These are phyloP conservation scores for Magnolia kwangsiensis DNA, from an alignment of 164 flowering plant genomes.

Conservation along the genomic window DNA sequence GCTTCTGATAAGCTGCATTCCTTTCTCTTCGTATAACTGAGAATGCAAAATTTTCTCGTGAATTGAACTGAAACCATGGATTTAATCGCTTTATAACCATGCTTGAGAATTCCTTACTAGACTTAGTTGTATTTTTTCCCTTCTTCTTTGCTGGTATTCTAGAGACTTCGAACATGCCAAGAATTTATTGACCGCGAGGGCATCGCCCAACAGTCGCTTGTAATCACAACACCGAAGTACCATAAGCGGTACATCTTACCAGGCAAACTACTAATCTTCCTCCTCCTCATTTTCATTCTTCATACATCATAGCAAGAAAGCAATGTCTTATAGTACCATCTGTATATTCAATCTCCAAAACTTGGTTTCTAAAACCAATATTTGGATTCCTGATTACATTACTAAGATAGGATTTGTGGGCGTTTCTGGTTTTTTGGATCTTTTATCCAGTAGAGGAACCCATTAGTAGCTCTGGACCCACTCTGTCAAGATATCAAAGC, in stretches of 20 bases:
- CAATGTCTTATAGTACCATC: neutral
- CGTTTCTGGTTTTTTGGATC: neutral
- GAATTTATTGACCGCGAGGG: slow-evolving; percentile 74
- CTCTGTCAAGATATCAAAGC: slow-evolving; percentile 38
- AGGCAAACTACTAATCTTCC: slow-evolving; percentile 35
- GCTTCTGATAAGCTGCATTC: neutral
- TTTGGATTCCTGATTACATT: neutral
- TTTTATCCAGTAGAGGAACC: slow-evolving; percentile 57
- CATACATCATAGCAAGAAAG: too few species aligned
- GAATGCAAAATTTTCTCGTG: neutral
- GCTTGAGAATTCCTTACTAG: neutral
- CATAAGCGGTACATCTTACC: slow-evolving; percentile 83
- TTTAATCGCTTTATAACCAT: neutral
- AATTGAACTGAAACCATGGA: neutral
- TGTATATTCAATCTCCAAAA: slow-evolving; percentile 35
- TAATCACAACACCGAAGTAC: slow-evolving; percentile 66
- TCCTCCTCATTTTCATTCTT: neutral
- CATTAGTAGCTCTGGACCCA: slow-evolving; percentile 34
- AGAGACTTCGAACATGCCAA: slow-evolving; percentile 80
- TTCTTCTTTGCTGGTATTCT: slow-evolving; percentile 4
- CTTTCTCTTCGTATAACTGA: neutral
- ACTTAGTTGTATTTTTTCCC: neutral
- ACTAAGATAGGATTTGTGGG: neutral
- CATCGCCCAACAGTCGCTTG: slow-evolving; percentile 64
- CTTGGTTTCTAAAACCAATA: slow-evolving; percentile 37